Evolutionary conservation across 140 eudicot genomes (phyloP).

Genomic region (Oenanthe javanica): DNA sequence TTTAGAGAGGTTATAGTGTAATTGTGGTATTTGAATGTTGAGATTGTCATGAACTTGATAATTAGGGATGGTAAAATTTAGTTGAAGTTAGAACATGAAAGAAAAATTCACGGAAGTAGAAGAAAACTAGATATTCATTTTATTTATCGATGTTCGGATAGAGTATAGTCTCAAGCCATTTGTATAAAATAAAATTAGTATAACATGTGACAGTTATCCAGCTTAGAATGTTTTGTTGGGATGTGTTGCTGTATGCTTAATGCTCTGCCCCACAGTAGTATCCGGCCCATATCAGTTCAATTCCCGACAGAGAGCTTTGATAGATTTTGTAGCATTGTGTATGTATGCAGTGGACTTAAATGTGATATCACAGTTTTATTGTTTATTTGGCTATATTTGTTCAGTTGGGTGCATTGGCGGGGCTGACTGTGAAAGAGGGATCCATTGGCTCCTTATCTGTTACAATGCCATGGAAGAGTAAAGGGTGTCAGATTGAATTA

Average conservation of each 20-base stretch:
- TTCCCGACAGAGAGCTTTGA: background rate
- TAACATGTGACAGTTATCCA: too few species aligned
- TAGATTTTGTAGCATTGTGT: background rate
- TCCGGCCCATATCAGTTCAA: too few species aligned
- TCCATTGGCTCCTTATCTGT: conserved; percentile 64
- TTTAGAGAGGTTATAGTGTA: background rate
- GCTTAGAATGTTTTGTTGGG: too few species aligned
- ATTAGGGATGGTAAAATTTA: too few species aligned
- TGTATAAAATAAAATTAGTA: too few species aligned
- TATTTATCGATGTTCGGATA: too few species aligned
- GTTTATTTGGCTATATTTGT: conserved; percentile 12
- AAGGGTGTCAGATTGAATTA: conserved; percentile 71
- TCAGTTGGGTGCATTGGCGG: conserved; percentile 66
- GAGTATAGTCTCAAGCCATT: too few species aligned
- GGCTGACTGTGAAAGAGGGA: conserved; percentile 64
- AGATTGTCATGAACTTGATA: background rate
- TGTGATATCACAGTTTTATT: conserved; percentile 10
- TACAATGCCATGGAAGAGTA: conserved; percentile 72
- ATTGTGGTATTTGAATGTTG: background rate
- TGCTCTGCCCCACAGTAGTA: too few species aligned
- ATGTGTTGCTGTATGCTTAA: too few species aligned
- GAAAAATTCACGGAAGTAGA: too few species aligned
- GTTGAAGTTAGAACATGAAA: too few species aligned
- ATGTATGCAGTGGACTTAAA: background rate
- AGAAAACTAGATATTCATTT: too few species aligned